Evolutionary conservation across 176 grass and related monocot species (phyloP).

Genomic region (Cymbopogon citratus): DNA sequence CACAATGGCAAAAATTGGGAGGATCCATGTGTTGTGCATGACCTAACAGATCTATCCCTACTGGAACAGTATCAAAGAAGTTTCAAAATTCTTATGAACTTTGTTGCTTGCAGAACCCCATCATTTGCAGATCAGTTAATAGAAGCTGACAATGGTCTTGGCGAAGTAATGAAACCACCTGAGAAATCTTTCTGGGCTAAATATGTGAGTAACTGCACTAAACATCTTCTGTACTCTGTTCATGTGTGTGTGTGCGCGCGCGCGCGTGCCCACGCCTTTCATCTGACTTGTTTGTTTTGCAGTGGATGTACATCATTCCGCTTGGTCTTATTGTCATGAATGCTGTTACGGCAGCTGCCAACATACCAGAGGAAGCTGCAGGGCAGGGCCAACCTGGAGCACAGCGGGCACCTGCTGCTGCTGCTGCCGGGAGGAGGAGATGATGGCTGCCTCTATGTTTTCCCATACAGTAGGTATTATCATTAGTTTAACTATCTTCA

Average conservation of each 20-base stretch:
- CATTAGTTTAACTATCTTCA: background rate
- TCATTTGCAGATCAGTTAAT: constrained; percentile 82
- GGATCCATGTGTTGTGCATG: background rate
- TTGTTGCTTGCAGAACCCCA: constrained; percentile 65
- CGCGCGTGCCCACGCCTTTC: background rate
- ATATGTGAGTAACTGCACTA: constrained; percentile 68
- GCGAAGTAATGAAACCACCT: constrained; percentile 76
- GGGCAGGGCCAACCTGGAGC: constrained; percentile 57
- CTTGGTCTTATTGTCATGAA: constrained; percentile 94
- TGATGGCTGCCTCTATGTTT: constrained; percentile 47
- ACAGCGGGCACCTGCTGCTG: constrained; percentile 56
- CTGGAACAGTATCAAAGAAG: background rate
- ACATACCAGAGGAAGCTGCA: constrained; percentile 65
- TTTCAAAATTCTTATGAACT: background rate
- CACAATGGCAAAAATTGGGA: background rate
- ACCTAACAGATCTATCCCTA: background rate
- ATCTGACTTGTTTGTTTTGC: constrained; percentile 33
- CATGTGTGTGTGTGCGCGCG: background rate
- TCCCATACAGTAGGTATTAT: background rate
- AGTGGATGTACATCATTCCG: constrained; percentile 99
- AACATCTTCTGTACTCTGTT: constrained; percentile 3
- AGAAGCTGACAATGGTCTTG: constrained; percentile 53
- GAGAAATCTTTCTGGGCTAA: constrained; percentile 99
- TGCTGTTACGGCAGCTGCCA: constrained; percentile 81
- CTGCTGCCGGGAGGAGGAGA: constrained; percentile 66